Base-by-base conservation (phyloP, 2,329 filamentous ascomycete species). In the Teratosphaeria pseudoeucalypti region DNA sequence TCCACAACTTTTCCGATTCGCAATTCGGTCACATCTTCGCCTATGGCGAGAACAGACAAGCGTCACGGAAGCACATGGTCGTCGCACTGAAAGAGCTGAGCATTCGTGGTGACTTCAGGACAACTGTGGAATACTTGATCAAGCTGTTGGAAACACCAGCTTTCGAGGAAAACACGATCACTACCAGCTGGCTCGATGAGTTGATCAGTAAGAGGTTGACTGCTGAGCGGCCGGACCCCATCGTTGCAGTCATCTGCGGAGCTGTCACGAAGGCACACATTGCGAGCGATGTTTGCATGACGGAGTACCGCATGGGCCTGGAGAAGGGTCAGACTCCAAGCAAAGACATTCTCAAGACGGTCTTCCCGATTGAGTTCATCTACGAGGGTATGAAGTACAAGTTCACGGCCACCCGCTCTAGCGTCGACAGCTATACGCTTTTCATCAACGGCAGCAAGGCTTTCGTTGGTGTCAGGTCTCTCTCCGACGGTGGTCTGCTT, bases 1-100 rank as follows among this genome's bases (percentile, higher is more conserved):
- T 99, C 66, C 94, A 99, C 84, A 96, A 90, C 76, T 99, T 96
- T 82, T 97, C 94, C 7, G 94, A 99, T 79, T 95, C 89, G 71
- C 94, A 99, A 73, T 99, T 99, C 69, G 94, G 94, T 77, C 94
- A 99, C 78, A 99, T 99, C 68, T 99, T 99, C 76, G 95, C 94
- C 57, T 99, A 97, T 69, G 94, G 94, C 62, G 94, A 99, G 82
- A 99, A 95, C 80, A 87, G 94, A 75, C 88, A 91, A 56, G 92
- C 94, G 29, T 99, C 94, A 29, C 82, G 94, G 66, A 99, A 99
- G 77, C 95, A 99, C 81, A 99, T 99, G 94, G 92, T 99, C 67
- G 89, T 99, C 67, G 94, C 94, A 16, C 79, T 99, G 72, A 99
- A 99, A 82, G 94, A 99, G 78, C 78, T 99, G 77, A 99, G 92